A percentile compares a stretch with the other conserved stretches of the same genome.
These are phyloP conservation scores for Phytophthora litchii DNA, from an alignment of 352 stramenopile genomes.

Conservation along the genomic window DNA sequence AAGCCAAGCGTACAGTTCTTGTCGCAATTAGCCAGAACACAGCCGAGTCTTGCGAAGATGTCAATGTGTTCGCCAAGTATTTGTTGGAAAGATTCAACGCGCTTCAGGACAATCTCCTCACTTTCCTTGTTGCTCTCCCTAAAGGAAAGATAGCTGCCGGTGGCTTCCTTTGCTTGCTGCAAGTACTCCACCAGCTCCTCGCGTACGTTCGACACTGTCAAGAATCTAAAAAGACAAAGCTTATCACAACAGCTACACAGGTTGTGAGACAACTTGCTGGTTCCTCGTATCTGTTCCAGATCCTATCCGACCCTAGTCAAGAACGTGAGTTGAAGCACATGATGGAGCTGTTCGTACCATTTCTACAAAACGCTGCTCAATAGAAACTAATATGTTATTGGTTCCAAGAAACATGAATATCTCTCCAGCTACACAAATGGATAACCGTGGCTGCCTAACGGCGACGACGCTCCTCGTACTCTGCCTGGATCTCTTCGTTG, in stretches of 20 bases:
- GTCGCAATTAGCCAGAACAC: constrained; percentile 41
- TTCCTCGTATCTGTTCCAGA: constrained; percentile 69
- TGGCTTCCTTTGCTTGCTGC: constrained; percentile 63
- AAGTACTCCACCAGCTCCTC: constrained; percentile 69
- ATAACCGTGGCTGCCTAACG: constrained; percentile 5
- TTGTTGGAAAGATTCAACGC: constrained; percentile 53
- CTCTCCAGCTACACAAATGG: constrained; percentile 6
- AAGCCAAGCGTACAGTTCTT: constrained; percentile 51
- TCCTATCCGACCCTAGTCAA: constrained; percentile 50
- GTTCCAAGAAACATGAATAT: constrained; percentile 21
- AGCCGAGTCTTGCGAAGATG: constrained; percentile 4
- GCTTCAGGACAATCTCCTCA: constrained; percentile 73
- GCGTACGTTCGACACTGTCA: constrained; percentile 56
- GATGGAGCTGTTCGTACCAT: constrained; percentile 48
- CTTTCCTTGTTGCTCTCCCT: constrained; percentile 63
- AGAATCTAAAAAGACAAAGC: constrained; percentile 39
- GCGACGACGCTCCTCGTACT: constrained; percentile 41
- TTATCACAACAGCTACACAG: constrained; percentile 44
- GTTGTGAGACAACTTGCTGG: constrained; percentile 56
- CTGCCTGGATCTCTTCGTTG: constrained; percentile 57
- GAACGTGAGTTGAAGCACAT: constrained; percentile 57
- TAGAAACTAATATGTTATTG: constrained; percentile 33
- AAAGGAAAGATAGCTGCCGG: constrained; percentile 23
- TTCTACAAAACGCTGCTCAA: constrained; percentile 18
- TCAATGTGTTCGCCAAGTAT: constrained; percentile 41